Base-by-base conservation (phyloP, 75 land plant genomes). In the Pinus taeda region DNA sequence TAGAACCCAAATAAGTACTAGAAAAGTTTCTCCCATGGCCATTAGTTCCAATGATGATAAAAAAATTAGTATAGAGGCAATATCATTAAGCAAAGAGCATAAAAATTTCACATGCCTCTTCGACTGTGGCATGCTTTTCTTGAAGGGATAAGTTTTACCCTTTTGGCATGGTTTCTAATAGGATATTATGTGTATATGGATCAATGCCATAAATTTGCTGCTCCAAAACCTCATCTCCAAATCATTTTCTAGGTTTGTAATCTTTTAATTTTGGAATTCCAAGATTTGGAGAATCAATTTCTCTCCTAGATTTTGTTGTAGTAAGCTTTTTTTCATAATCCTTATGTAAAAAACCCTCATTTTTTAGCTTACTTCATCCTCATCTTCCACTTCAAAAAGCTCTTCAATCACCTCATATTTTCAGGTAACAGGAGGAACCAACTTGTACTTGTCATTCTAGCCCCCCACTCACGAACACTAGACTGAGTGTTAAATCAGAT, bases 131-230 rank as follows among this genome's bases (percentile, higher is more conserved):
- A 79, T 91, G 94, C 74, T 83, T 90, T 56, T 91, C 90, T 36
- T 17, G 57, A 55, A 88, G 76, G 30, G 91, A 53, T 84, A 93
- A 90, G 12, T 84, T 85, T 58, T 73, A 67, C 37, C 90, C 92
- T 20, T 91, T 85, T 12, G 97, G 95, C 94, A 97, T 93, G 45
- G 99, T 89, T 65, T 97, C 95, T 37, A 97, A 85, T 37, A 97
- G 70, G 72, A 97, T 89, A 76, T 97, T 97, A 78, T 95, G 91
- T 18, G 99, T 97, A 63, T 93, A 95, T 45, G 99, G 99, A 83
- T 97, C 99, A 60, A 97, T 97, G 11, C 99, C 99, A 88, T 95
- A 97, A 60, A 97, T 98, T 85, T 97, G 98, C 77, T 97, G 99
- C 76, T 97, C 99, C 79, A 97, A 8, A 59, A 97, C 99, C 79